Conservation (phyloP, 2,329 filamentous ascomycete genomes). For the Lasiodiplodia citricola region DNA sequence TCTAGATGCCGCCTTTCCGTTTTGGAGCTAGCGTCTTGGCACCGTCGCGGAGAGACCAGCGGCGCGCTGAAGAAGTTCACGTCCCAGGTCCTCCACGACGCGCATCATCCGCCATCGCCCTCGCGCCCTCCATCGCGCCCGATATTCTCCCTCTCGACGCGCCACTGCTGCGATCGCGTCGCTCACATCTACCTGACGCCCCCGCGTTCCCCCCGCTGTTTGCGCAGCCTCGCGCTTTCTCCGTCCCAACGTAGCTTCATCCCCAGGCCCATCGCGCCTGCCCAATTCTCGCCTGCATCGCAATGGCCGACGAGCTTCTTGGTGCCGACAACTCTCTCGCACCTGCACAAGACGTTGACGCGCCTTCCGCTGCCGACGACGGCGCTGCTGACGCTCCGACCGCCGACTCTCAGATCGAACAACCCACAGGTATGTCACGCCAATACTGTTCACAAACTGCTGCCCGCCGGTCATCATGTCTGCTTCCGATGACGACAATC, state of each 20-base stretch:
- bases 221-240: conserved; percentile 15
- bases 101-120: conserved; percentile 24
- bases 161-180: conserved; percentile 17
- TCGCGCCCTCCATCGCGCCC: conserved; percentile 16
- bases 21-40: conserved; percentile 14
- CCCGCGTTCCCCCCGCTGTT: background rate
- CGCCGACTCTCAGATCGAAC: conserved; percentile 19
- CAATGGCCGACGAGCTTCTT: conserved; percentile 44
- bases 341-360: conserved; percentile 34
- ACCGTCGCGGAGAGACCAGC: conserved; percentile 19
- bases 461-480: background rate
- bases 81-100: conserved; percentile 25
- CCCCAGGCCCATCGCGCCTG: conserved; percentile 34
- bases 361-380: conserved; percentile 22
- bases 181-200: background rate
- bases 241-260: conserved; percentile 29
- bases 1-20: conserved; percentile 13
- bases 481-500: background rate
- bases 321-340: conserved; percentile 32
- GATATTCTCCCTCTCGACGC: background rate
- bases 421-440: conserved; percentile 20
- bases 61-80: conserved; percentile 28
- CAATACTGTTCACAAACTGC: background rate
- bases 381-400: conserved; percentile 11
- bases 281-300: conserved; percentile 27